phyloP scores from a whole-genome alignment of 1,139 yeast species.

The Lodderomyces beijingensis region DNA sequence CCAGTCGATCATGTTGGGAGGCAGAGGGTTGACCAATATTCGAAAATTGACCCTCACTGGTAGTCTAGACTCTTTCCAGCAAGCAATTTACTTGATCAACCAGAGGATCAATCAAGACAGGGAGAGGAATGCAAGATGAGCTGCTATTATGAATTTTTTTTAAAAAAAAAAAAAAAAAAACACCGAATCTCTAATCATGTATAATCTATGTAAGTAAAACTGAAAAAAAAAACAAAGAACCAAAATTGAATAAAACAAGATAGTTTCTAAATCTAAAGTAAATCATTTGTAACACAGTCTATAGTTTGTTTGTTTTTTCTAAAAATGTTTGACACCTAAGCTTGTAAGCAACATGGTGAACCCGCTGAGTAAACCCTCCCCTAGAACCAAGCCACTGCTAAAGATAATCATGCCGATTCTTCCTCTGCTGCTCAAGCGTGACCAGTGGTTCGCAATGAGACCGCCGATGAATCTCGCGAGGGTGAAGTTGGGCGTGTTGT shows the following conservation, averaged over 20 bases:
- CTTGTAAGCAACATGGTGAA: constrained; percentile 75
- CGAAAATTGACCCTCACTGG: constrained; percentile 73
- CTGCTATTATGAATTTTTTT: too few species aligned
- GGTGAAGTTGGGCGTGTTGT: constrained; percentile 90
- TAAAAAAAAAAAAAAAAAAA: too few species aligned
- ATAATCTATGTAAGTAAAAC: neutral
- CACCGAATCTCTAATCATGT: too few species aligned
- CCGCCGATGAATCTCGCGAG: constrained; percentile 93
- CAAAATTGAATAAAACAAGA: constrained; percentile 1
- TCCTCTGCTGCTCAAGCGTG: constrained; percentile 22
- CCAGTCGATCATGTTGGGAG: constrained; percentile 46
- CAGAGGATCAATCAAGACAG: constrained; percentile 68
- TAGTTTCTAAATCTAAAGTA: neutral
- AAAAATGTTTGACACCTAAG: constrained; percentile 46
- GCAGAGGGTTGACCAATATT: constrained; percentile 52
- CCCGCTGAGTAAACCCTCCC: constrained; percentile 88
- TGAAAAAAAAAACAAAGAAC: neutral
- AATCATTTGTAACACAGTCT: neutral
- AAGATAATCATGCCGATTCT: constrained; percentile 74
- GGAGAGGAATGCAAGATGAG: constrained; percentile 32
- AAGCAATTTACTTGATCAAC: constrained; percentile 74
- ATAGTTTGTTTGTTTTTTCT: too few species aligned
- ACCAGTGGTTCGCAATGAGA: constrained; percentile 60
- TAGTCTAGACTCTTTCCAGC: constrained; percentile 62
- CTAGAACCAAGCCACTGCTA: constrained; percentile 88